A percentile compares a stretch with the other conserved stretches of the same genome.
Evolutionary conservation across 331 rosid genomes (phyloP).

Genomic region (Acacia pycnantha): DNA sequence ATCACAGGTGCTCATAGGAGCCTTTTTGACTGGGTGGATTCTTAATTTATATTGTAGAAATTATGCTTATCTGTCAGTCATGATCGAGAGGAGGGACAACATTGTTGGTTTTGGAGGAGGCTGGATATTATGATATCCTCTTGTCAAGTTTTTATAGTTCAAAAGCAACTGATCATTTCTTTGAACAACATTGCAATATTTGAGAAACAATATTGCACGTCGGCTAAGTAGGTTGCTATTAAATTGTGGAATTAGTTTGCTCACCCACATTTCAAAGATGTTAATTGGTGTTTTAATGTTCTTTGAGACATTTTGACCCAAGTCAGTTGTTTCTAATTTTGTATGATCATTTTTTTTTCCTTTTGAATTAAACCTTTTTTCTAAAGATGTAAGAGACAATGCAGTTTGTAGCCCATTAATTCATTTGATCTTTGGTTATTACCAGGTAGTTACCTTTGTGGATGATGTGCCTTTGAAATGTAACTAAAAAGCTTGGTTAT

Average conservation of each 20-base stretch:
- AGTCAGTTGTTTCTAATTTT: neutral
- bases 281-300: neutral
- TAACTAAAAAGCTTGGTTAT: neutral
- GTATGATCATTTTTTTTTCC: neutral
- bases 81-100: neutral
- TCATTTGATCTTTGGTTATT: neutral
- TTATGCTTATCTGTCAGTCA: neutral
- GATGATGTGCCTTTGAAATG: neutral
- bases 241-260: neutral
- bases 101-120: neutral
- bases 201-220: neutral
- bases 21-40: neutral
- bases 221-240: neutral
- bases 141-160: neutral
- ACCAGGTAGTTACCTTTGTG: neutral
- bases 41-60: neutral
- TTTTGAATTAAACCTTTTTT: neutral
- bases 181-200: neutral
- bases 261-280: neutral
- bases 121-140: neutral
- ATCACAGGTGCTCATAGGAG: neutral
- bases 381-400: neutral
- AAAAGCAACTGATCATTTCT: neutral
- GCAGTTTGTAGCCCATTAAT: neutral
- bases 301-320: neutral